A percentile compares a stretch with the other conserved stretches of the same genome.
Conservation (phyloP, 805 yeast species). For the Wickerhamiella azyma region DNA sequence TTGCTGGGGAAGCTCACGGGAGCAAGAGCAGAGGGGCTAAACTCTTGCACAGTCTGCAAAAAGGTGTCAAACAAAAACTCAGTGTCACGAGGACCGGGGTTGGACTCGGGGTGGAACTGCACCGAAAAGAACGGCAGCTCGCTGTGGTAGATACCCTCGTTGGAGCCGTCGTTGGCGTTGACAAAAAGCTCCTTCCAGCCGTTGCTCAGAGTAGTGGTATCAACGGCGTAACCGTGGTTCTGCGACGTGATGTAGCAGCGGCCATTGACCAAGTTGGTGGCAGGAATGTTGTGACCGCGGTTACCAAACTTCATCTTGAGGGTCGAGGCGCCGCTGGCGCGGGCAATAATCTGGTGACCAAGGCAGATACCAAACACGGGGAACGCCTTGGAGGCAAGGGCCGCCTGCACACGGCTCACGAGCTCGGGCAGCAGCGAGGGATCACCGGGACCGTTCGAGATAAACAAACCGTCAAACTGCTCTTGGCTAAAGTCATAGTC, state of each 20-base stretch:
- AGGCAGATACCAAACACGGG: slow-evolving; percentile 97
- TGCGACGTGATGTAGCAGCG: slow-evolving; percentile 97
- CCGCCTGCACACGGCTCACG: slow-evolving; percentile 44
- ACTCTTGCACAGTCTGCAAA: slow-evolving; percentile 59
- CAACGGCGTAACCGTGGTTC: slow-evolving; percentile 98
- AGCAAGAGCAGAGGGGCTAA: slow-evolving; percentile 38
- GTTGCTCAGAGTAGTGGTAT: slow-evolving; percentile 50
- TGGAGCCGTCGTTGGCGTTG: slow-evolving; percentile 92
- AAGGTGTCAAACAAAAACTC: slow-evolving; percentile 93
- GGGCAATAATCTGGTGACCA: slow-evolving; percentile 92
- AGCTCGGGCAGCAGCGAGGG: slow-evolving; percentile 72
- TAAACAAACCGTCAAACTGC: slow-evolving; percentile 84
- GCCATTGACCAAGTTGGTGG: slow-evolving; percentile 79
- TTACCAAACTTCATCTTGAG: slow-evolving; percentile 91
- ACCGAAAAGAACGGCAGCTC: slow-evolving; percentile 88
- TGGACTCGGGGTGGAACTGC: slow-evolving; percentile 98
- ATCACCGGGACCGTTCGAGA: slow-evolving; percentile 99
- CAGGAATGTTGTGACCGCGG: slow-evolving; percentile 98
- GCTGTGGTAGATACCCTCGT: slow-evolving; percentile 93
- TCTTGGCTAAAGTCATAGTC: slow-evolving; percentile 71
- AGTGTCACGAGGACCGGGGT: slow-evolving; percentile 98
- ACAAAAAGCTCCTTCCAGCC: slow-evolving; percentile 94
- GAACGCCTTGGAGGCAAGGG: slow-evolving; percentile 51
- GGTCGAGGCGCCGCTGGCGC: slow-evolving; percentile 92
- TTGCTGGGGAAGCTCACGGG: slow-evolving; percentile 63